A percentile compares a stretch with the other conserved stretches of the same genome.
phyloP scores from a whole-genome alignment of 2,329 filamentous ascomycete genomes.

The Aspergillus brunneoviolaceus region DNA sequence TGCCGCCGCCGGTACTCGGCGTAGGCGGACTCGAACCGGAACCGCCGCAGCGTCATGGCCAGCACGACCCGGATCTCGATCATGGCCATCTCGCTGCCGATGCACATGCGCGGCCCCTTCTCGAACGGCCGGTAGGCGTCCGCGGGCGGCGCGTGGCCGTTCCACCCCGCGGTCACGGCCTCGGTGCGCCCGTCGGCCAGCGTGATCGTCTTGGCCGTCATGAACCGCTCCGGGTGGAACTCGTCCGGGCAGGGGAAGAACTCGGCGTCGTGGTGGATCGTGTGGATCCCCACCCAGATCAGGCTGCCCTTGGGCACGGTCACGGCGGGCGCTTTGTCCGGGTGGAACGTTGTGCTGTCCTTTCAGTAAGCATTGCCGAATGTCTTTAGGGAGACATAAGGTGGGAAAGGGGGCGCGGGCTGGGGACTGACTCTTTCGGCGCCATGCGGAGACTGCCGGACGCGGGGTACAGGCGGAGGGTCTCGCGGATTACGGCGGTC shows the following conservation, averaged over 20 bases:
- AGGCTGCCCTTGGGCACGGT: not conserved
- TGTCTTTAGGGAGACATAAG: too few relatives aligned
- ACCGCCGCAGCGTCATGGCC: constrained; percentile 3
- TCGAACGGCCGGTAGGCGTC: constrained; percentile 16
- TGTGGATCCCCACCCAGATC: not conserved
- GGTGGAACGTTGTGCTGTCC: not conserved
- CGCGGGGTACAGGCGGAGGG: constrained; percentile 1
- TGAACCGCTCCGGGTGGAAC: constrained; percentile 13
- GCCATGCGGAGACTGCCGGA: too few relatives aligned
- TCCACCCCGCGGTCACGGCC: not conserved
- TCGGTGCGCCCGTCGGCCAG: not conserved
- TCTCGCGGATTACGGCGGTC: constrained; percentile 13
- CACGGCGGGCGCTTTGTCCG: not conserved
- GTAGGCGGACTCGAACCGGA: constrained; percentile 7
- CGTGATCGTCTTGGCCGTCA: not conserved
- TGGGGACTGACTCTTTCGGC: too few relatives aligned
- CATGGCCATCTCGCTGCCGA: constrained; percentile 7
- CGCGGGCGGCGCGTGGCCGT: not conserved
- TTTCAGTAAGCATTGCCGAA: too few relatives aligned
- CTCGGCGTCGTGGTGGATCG: constrained; percentile 3
- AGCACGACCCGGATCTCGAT: constrained; percentile 6
- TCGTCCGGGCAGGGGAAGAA: constrained; percentile 6
- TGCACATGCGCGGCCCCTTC: constrained; percentile 12
- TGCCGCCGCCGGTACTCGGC: constrained; percentile 4
- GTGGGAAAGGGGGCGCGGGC: too few relatives aligned